Evolutionary conservation across 2,329 filamentous ascomycete species (phyloP).

Genomic region (Sphaceloma murrayae): DNA sequence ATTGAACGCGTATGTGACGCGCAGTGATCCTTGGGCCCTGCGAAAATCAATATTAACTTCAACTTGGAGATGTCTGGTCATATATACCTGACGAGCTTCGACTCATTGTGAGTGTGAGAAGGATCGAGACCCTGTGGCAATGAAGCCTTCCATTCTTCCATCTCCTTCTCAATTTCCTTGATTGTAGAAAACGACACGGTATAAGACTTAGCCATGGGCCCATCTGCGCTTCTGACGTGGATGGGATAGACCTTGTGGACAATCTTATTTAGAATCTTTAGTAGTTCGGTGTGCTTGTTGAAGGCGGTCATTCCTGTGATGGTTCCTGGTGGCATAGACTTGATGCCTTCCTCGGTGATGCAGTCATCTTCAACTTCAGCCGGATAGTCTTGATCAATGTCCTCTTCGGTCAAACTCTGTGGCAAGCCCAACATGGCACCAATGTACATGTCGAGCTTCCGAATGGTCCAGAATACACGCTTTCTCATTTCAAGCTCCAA

Average conservation of each 20-base stretch:
- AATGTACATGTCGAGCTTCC: constrained; percentile 45
- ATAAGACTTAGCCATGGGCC: constrained; percentile 42
- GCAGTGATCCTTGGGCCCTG: constrained; percentile 61
- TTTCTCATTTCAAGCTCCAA: constrained; percentile 42
- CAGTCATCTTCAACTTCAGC: constrained; percentile 42
- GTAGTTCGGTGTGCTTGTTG: constrained; percentile 51
- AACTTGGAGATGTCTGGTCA: no score
- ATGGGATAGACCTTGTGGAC: constrained; percentile 56
- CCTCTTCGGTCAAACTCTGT: constrained; percentile 40
- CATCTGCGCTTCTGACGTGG: constrained; percentile 40
- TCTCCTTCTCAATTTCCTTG: constrained; percentile 53
- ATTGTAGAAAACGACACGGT: constrained; percentile 56
- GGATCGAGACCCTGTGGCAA: constrained; percentile 71
- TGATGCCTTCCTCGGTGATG: constrained; percentile 40
- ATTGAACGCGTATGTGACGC: constrained; percentile 73
- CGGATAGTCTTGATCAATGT: constrained; percentile 41
- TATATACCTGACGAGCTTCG: constrained; percentile 71
- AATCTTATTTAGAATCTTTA: constrained; percentile 51
- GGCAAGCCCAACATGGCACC: constrained; percentile 43
- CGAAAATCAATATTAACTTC: no score
- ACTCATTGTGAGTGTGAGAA: constrained; percentile 68
- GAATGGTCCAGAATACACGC: constrained; percentile 43
- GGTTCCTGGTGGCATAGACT: constrained; percentile 45
- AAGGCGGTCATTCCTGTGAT: constrained; percentile 50
- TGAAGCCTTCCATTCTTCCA: constrained; percentile 54